Percentiles rank a stretch among this genome's conserved stretches.
These are phyloP conservation scores for Flaveria floridana DNA, from an alignment of 140 eudicot genomes.

Conservation along the genomic window DNA sequence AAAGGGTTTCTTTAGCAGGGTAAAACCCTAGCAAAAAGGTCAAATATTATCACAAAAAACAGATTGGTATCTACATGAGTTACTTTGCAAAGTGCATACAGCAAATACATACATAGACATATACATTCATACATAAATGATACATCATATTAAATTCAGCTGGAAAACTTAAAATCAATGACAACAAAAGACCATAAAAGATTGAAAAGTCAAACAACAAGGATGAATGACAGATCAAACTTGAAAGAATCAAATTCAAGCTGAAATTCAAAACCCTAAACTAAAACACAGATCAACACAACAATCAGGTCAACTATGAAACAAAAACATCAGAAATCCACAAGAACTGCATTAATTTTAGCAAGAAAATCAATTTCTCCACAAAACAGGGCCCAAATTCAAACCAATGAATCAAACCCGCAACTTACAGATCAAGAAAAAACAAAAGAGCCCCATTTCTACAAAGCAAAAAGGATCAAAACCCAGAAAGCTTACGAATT, in stretches of 20 bases:
- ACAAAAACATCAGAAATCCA: neutral
- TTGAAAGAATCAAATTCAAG: slow-evolving; percentile 18
- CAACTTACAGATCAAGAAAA: slow-evolving; percentile 33
- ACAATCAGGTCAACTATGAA: slow-evolving; percentile 6
- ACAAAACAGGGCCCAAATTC: neutral
- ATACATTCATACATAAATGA: neutral
- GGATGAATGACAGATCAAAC: slow-evolving; percentile 22
- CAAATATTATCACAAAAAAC: slow-evolving; percentile 2
- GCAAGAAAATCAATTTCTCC: neutral
- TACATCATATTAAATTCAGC: neutral
- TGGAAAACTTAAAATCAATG: slow-evolving; percentile 15
- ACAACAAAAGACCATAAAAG: slow-evolving; percentile 9
- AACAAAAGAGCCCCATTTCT: slow-evolving; percentile 24
- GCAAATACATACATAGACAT: slow-evolving; percentile 3
- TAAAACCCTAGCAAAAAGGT: slow-evolving; percentile 34
- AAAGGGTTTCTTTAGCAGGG: slow-evolving; percentile 32
- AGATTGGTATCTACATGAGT: slow-evolving; percentile 13
- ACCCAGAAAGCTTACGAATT: slow-evolving; percentile 34
- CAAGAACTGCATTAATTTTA: neutral
- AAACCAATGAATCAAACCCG: slow-evolving; percentile 25
- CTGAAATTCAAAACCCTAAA: slow-evolving; percentile 2
- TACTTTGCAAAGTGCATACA: slow-evolving; percentile 14
- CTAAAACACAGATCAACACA: slow-evolving; percentile 22
- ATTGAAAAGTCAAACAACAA: slow-evolving; percentile 25
- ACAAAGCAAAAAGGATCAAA: slow-evolving; percentile 23